Evolutionary conservation across 2,329 filamentous ascomycete species (phyloP).

Genomic region (Beauveria varroae): DNA sequence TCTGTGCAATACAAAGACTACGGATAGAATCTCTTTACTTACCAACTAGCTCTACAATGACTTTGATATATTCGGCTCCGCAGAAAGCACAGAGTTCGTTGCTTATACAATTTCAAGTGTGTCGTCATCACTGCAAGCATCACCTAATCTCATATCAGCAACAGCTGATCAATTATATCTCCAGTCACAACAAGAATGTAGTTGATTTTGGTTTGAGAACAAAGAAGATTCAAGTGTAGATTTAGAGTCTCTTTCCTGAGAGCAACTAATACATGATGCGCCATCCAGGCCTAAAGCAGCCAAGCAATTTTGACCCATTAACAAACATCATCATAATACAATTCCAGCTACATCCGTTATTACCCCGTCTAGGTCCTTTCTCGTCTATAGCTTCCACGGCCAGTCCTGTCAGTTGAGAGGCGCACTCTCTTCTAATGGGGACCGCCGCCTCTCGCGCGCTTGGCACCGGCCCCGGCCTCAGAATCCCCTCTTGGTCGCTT

Average conservation of each 20-base stretch:
- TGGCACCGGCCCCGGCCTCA: conserved; percentile 33
- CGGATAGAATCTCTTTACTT: too few species aligned
- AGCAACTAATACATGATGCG: neutral
- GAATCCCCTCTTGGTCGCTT: conserved; percentile 51
- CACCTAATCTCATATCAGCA: too few species aligned
- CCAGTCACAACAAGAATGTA: too few species aligned
- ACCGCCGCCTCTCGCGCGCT: conserved; percentile 31
- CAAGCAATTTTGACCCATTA: neutral
- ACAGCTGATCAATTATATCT: too few species aligned
- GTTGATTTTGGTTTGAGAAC: neutral
- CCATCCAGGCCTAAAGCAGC: conserved; percentile 1
- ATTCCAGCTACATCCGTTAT: neutral
- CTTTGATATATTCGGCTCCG: too few species aligned
- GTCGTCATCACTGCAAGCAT: too few species aligned
- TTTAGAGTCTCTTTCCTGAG: neutral
- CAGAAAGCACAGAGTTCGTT: too few species aligned
- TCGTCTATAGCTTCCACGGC: too few species aligned
- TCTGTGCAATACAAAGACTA: too few species aligned
- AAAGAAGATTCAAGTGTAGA: conserved; percentile 5
- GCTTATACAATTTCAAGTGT: too few species aligned
- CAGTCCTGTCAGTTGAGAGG: neutral
- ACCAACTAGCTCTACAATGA: too few species aligned
- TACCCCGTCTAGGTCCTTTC: neutral
- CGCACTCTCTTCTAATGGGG: conserved; percentile 22
- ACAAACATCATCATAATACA: conserved; percentile 9